Percentiles rank a stretch among this genome's conserved stretches.
Evolutionary conservation across 208 protist genomes (phyloP).

Genomic region (Crithidia expoeki): DNA sequence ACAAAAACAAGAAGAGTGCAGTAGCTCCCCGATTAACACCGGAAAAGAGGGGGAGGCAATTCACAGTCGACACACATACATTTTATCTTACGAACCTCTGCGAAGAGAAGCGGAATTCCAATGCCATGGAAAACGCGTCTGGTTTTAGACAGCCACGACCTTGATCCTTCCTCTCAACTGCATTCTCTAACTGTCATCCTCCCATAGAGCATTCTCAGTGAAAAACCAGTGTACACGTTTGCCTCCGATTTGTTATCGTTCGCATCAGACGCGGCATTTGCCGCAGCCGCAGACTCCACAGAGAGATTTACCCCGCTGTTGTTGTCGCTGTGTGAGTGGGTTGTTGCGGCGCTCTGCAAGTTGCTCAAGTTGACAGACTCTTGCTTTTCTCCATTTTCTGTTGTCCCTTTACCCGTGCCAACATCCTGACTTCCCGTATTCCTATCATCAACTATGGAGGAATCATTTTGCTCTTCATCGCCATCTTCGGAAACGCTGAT

Average conservation of each 20-base stretch:
- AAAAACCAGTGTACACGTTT: constrained; percentile 18
- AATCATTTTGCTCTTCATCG: background rate
- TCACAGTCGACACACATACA: no score
- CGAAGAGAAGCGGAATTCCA: no score
- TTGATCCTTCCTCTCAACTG: no score
- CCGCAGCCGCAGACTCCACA: background rate
- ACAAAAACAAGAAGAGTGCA: no score
- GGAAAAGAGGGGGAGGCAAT: no score
- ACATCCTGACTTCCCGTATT: background rate
- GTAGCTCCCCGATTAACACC: no score
- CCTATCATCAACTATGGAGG: no score
- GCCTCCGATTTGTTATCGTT: background rate
- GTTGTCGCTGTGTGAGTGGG: background rate
- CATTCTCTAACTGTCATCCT: constrained; percentile 8
- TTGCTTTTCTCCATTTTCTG: constrained; percentile 2
- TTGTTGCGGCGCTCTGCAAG: constrained; percentile 6
- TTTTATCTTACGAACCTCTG: no score
- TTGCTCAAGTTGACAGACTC: constrained; percentile 28
- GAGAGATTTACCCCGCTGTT: background rate
- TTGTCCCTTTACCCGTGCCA: background rate
- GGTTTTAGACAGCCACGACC: no score
- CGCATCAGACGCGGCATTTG: no score
- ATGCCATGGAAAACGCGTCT: no score
- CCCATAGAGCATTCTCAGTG: constrained; percentile 19
- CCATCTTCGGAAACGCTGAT: background rate